Conservation (phyloP, 257 asterid genomes). For the Jaltomata sinuosa region DNA sequence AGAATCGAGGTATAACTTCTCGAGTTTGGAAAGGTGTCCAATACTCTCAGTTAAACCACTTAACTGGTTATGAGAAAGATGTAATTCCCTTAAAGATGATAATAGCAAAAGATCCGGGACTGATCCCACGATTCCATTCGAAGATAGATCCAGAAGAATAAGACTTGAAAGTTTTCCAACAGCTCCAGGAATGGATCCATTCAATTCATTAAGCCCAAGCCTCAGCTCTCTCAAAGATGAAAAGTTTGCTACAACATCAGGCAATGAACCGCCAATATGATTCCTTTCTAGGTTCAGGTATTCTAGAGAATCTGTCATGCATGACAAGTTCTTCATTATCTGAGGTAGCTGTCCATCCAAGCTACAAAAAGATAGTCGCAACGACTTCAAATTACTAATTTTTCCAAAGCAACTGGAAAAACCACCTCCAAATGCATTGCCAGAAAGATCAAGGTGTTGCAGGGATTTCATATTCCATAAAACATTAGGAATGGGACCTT, state of each 20-base stretch:
- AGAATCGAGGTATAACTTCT: background rate
- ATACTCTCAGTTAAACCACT: conserved; percentile 8
- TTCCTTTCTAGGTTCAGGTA: conserved; percentile 4
- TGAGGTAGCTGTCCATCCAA: background rate
- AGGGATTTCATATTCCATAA: conserved; percentile 9
- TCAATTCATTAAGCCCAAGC: background rate
- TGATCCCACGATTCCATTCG: background rate
- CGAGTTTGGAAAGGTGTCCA: conserved; percentile 2
- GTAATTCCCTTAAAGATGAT: background rate
- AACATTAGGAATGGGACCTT: conserved; percentile 12
- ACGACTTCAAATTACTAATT: background rate
- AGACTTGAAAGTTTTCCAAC: conserved; percentile 7
- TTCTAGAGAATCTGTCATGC: background rate
- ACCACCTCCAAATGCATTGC: conserved; percentile 4
- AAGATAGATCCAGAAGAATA: background rate
- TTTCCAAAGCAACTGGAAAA: conserved; percentile 14
- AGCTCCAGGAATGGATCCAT: background rate
- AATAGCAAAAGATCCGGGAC: conserved; percentile 8
- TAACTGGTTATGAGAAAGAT: conserved; percentile 1
- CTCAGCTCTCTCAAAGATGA: conserved; percentile 3
- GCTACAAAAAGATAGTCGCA: background rate
- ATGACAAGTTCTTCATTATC: background rate
- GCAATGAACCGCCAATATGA: conserved; percentile 1
- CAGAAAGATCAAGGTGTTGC: background rate
- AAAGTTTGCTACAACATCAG: conserved; percentile 1